Conservation (phyloP, 2,329 filamentous ascomycete species). For the Microdochium bolleyi region DNA sequence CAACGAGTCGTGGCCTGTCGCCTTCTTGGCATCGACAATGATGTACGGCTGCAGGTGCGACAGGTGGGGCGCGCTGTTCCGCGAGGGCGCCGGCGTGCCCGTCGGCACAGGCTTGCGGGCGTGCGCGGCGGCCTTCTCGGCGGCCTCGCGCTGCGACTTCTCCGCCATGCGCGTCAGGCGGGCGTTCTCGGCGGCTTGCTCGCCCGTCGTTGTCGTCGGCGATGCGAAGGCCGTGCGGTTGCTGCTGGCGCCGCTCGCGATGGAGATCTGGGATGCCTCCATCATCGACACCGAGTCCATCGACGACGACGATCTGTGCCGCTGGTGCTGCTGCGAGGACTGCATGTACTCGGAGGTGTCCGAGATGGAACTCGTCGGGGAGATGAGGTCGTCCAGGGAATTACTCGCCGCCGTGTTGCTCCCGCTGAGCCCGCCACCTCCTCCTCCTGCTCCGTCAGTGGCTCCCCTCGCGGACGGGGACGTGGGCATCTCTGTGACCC, state of each 20-base stretch:
- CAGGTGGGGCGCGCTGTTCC: constrained; percentile 51
- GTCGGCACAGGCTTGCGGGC: constrained; percentile 39
- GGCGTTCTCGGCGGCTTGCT: constrained; percentile 53
- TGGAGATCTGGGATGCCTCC: neutral
- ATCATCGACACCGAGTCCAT: neutral
- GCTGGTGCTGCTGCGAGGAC: neutral
- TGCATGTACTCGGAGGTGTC: neutral
- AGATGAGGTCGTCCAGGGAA: neutral
- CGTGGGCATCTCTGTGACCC: neutral
- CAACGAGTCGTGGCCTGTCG: constrained; percentile 68
- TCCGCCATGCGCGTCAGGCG: constrained; percentile 50
- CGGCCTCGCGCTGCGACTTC: constrained; percentile 44
- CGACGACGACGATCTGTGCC: neutral
- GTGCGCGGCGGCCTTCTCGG: constrained; percentile 48
- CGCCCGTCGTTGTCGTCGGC: constrained; percentile 31
- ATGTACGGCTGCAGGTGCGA: constrained; percentile 53
- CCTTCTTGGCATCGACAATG: constrained; percentile 71
- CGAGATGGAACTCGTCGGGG: neutral
- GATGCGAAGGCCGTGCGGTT: neutral
- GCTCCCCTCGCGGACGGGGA: constrained; percentile 1
- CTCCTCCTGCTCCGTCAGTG: neutral
- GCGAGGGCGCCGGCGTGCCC: constrained; percentile 44
- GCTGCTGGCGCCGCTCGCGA: neutral
- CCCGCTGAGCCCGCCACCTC: neutral
- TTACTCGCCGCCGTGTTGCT: neutral